Base-by-base conservation (phyloP, 495 filamentous ascomycete species). In the Penicillium odoratum region DNA sequence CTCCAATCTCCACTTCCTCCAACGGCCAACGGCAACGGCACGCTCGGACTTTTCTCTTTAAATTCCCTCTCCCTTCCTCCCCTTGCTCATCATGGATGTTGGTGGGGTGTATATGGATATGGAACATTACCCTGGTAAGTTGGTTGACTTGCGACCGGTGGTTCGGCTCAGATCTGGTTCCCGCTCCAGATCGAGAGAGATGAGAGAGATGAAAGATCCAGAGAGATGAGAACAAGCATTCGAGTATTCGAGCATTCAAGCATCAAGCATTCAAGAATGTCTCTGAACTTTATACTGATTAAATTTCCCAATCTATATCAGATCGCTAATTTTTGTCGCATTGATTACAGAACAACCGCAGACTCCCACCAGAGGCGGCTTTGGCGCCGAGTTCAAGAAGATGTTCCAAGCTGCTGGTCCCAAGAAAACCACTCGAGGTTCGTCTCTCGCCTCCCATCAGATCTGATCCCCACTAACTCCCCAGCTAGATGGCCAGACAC, bases 401-500 rank as follows among this genome's bases (percentile, higher is more conserved):
- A 67, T 76, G 18, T 77, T 76, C 28, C 61, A 67, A 18, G 25
- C 46, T 6, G 43, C 42, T 31, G 65, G 59, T 9, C 65, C 60
- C 5, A 77, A 74, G 52, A 74, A 70, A 48, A 53, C 55, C 5
- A 74, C 71, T 16, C 69, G 74, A 72, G 74, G 73, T 74, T 50
- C 34, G 64, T 63, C 46, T 30, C 31, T 6, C 28, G 3, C 6
- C 26, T 36, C 33, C 33, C 33, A 13, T 11, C 10, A 4, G 33
- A 13, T 21, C 11, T 10, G 31, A 48, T 15, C 29, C 45, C 42
- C 9, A 48, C 33, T 51, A 26, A 42, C 47, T 16, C 51, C 45
- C 5, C 1, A 48, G 26, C 15, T 48, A 87, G 93, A 95, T 81
- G 93, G 93, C 15, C 85, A 94, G 62, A 79, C 89, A 25, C 86